Evolutionary conservation across 1,284 basidiomycete genomes (phyloP).

Genomic region (Pholiota adiposa): DNA sequence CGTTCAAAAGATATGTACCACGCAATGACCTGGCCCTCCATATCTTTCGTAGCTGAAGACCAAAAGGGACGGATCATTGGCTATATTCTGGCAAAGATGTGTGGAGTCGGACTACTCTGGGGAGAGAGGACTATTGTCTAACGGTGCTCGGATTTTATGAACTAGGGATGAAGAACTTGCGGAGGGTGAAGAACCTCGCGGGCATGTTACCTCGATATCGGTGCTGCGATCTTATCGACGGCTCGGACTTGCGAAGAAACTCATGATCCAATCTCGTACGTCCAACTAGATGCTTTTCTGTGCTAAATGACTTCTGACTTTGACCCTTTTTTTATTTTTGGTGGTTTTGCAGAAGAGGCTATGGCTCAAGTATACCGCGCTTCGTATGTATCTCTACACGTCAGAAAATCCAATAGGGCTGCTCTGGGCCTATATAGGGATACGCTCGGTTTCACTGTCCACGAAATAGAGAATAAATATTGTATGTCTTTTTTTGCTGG

Average conservation of each 20-base stretch:
- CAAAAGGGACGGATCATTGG: constrained; percentile 93
- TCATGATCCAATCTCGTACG: constrained; percentile 93
- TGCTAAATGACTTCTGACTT: not conserved
- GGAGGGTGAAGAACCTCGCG: constrained; percentile 71
- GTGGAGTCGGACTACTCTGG: constrained; percentile 21
- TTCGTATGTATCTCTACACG: constrained; percentile 88
- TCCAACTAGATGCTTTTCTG: constrained; percentile 19
- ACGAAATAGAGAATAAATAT: constrained; percentile 87
- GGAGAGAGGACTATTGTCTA: not conserved
- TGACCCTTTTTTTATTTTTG: not conserved
- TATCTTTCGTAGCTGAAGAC: constrained; percentile 97
- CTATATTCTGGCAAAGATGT: constrained; percentile 99
- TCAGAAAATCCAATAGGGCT: constrained; percentile 91
- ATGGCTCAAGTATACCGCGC: constrained; percentile 90
- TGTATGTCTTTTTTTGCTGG: constrained; percentile 55
- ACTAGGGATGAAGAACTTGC: constrained; percentile 71
- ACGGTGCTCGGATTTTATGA: not conserved
- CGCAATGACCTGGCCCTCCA: constrained; percentile 92
- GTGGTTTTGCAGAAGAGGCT: constrained; percentile 70
- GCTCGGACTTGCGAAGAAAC: constrained; percentile 88
- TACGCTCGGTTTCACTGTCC: constrained; percentile 87
- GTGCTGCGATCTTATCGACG: constrained; percentile 91
- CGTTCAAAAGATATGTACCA: constrained; percentile 86
- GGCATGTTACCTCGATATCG: constrained; percentile 95
- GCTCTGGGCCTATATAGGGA: constrained; percentile 89